A percentile compares a stretch with the other conserved stretches of the same genome.
Conservation (phyloP, 2,329 filamentous ascomycete species). For the Talaromyces amestolkiae region DNA sequence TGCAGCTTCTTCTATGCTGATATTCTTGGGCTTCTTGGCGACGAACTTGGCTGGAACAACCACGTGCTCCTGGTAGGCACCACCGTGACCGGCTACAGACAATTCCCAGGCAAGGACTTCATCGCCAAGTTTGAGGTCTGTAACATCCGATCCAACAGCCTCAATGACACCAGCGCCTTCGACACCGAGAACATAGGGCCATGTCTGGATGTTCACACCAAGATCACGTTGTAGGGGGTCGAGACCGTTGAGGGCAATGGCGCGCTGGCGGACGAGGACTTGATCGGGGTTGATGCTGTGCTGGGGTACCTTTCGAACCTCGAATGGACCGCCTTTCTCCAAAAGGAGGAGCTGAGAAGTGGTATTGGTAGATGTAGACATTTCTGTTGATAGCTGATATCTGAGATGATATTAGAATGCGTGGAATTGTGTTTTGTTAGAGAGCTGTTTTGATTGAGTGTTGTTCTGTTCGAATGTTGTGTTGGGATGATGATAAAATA, state of each 20-base stretch:
- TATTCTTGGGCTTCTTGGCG: slow-evolving; percentile 27
- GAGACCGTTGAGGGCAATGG: slow-evolving; percentile 35
- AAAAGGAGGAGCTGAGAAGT: slow-evolving; percentile 10
- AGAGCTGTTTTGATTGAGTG: background rate
- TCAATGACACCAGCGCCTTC: slow-evolving; percentile 38
- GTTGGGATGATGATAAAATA: slow-evolving; percentile 3
- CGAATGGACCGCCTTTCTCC: slow-evolving; percentile 15
- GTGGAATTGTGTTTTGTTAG: background rate
- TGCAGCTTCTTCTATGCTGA: slow-evolving; percentile 34
- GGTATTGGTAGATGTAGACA: slow-evolving; percentile 7
- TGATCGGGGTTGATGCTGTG: slow-evolving; percentile 23
- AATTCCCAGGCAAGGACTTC: slow-evolving; percentile 14
- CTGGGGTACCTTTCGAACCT: slow-evolving; percentile 8
- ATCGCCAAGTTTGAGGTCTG: slow-evolving; percentile 15
- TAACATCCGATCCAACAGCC: slow-evolving; percentile 31
- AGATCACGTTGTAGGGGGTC: slow-evolving; percentile 36
- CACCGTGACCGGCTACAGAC: slow-evolving; percentile 5
- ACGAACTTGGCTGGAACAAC: slow-evolving; percentile 23
- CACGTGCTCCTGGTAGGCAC: slow-evolving; percentile 19
- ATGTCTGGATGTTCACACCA: slow-evolving; percentile 28
- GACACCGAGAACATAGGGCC: slow-evolving; percentile 36
- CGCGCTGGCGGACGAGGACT: slow-evolving; percentile 33
- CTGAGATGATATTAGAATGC: background rate
- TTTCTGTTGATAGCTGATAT: background rate
- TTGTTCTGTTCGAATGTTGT: background rate